Percentiles rank a stretch among this genome's conserved stretches.
Conservation (phyloP, 768 basidiomycete species). For the Rhodotorula diobovata region DNA sequence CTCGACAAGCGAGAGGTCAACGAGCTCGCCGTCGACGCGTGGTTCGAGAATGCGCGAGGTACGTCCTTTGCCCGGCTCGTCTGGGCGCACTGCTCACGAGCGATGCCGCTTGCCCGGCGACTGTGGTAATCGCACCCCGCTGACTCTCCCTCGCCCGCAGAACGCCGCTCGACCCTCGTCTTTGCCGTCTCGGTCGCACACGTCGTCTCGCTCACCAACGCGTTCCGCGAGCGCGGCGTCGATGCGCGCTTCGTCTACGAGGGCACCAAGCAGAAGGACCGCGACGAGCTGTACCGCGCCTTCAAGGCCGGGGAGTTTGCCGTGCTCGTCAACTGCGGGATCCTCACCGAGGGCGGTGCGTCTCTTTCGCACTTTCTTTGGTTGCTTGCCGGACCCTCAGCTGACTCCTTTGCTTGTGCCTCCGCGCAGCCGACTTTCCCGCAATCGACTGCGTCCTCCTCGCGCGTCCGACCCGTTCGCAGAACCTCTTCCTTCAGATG, state of each 20-base stretch:
- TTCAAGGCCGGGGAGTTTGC: slow-evolving; percentile 74
- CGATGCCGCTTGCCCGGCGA: too few relatives aligned
- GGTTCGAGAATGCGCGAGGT: slow-evolving; percentile 64
- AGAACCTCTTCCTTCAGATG: slow-evolving; percentile 90
- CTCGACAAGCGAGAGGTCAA: slow-evolving; percentile 78
- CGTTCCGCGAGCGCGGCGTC: slow-evolving; percentile 68
- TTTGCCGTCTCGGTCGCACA: slow-evolving; percentile 85
- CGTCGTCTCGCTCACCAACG: slow-evolving; percentile 65
- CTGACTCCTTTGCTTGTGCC: too few relatives aligned
- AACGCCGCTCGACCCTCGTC: slow-evolving; percentile 75
- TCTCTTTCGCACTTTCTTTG: background rate
- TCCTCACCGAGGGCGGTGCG: slow-evolving; percentile 37
- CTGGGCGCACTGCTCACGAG: too few relatives aligned
- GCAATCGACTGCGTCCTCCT: slow-evolving; percentile 87
- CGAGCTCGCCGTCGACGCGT: slow-evolving; percentile 69
- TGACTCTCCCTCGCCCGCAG: slow-evolving; percentile 46
- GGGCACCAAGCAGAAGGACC: slow-evolving; percentile 61
- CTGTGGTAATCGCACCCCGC: background rate
- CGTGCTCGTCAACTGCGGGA: slow-evolving; percentile 80
- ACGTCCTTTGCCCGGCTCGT: background rate
- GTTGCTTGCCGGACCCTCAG: too few relatives aligned
- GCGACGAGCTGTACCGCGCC: slow-evolving; percentile 59
- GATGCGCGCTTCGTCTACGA: slow-evolving; percentile 80
- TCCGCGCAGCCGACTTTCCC: slow-evolving; percentile 68
- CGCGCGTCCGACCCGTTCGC: slow-evolving; percentile 80